Evolutionary conservation across 495 filamentous ascomycete genomes (phyloP).

Genomic region (Lasiosphaeria ovina): DNA sequence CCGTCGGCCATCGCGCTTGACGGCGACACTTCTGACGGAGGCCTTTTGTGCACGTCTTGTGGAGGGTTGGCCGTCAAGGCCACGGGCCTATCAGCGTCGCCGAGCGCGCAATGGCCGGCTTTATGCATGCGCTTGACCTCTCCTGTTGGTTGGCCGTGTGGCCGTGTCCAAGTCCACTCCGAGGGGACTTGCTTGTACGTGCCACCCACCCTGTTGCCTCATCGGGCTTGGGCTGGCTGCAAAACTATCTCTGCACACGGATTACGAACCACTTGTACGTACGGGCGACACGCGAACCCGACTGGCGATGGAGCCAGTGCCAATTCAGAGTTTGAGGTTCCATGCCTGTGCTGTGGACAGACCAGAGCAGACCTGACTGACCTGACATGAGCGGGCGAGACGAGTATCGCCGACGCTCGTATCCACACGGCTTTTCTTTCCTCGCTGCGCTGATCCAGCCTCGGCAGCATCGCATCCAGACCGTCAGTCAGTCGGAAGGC

Average conservation of each 20-base stretch:
- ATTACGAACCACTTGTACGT: conserved; percentile 18
- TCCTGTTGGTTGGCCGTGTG: conserved; percentile 24
- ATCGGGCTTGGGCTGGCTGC: conserved; percentile 18
- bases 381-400: too few relatives aligned
- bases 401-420: too few relatives aligned
- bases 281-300: conserved; percentile 3
- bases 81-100: conserved; percentile 28
- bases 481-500: too few relatives aligned
- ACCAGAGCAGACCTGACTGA: too few relatives aligned
- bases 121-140: conserved; percentile 30
- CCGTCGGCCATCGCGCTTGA: conserved; percentile 26
- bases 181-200: conserved; percentile 13
- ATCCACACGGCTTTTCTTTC: too few relatives aligned
- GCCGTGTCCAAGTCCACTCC: conserved; percentile 1
- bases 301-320: neutral
- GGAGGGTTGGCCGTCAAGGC: conserved; percentile 24
- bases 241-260: conserved; percentile 4
- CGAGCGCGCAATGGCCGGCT: conserved; percentile 23
- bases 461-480: too few relatives aligned
- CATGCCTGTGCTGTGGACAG: neutral
- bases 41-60: conserved; percentile 28
- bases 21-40: conserved; percentile 17
- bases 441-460: too few relatives aligned
- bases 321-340: neutral
- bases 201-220: conserved; percentile 12